These are phyloP conservation scores for Zasmidium angulare DNA, from an alignment of 2,329 filamentous ascomycete species.

Conservation along the genomic window DNA sequence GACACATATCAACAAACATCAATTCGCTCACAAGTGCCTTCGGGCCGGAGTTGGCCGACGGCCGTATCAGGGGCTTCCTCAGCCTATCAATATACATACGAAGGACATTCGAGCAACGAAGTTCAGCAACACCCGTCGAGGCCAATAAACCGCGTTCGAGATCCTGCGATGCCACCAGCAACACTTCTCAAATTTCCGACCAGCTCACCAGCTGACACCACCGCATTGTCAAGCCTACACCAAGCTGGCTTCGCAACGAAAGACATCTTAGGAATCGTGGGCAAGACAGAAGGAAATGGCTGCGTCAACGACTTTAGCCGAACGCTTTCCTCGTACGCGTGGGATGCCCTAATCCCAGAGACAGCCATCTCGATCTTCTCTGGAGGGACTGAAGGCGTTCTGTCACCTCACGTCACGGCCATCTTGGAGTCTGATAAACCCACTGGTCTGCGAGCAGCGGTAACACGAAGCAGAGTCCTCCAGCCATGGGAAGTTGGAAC, in stretches of 20 bases:
- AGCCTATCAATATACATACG: background rate
- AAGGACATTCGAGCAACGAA: background rate
- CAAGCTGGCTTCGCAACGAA: background rate
- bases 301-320: conserved; percentile 13
- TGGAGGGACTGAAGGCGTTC: conserved; percentile 12
- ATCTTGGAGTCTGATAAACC: conserved; percentile 1
- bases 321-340: conserved; percentile 3
- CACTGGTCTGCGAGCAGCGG: conserved; percentile 7
- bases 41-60: background rate
- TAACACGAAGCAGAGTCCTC: conserved; percentile 6
- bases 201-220: conserved; percentile 6
- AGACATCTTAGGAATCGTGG: conserved; percentile 10
- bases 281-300: conserved; percentile 14
- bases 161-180: conserved; percentile 6
- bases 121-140: background rate
- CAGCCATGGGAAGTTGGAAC: conserved; percentile 11
- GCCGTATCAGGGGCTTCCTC: background rate
- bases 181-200: conserved; percentile 10
- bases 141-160: background rate
- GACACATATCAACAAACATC: too few relatives aligned
- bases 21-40: background rate
- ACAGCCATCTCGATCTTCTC: conserved; percentile 10
- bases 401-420: conserved; percentile 8
- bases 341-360: conserved; percentile 8
- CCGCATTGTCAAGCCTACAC: background rate